Evolutionary conservation across 805 yeast genomes (phyloP), one percentile per base, ranked within the genome.

Genomic region (Zygotorulaspora chibaensis): DNA sequence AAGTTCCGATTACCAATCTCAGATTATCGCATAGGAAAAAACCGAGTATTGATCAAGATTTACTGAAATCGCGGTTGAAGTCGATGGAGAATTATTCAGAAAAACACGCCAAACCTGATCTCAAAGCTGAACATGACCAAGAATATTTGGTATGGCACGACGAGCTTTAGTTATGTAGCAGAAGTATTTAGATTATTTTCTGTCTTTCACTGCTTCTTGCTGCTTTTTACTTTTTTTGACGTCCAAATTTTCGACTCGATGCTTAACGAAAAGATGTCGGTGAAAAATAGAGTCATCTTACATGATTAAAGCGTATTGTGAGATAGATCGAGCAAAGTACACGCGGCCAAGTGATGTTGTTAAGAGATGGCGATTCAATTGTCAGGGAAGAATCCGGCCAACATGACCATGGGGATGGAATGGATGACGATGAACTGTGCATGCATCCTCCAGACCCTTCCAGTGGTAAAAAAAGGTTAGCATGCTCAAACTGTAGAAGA

Each of bases 401-500:
- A 20, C 15, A 35, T 12, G 30, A 27, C n/a, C 15, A 11, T 12
- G 42, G 28, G 12, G 18, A 25, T 12, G 36, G 9, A 33, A 10
- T 16, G 11, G 11, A 16, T 16, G 42, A 28, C 8, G 35, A 17
- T 15, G 42, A 15, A 9, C 7, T 13, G 13, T 11, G 18, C 13
- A 37, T 18, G 25, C 35, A 29, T 12, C 31, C n/a, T 12, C 37
- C 15, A 23, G 26, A 28, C n/a, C 15, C 35, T 17, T 47, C 51
- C 3, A 41, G 48, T 28, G 55, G 52, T 9, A 60, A 50, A 38
- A 62, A 59, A 47, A 47, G 68, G 28, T 47, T 66, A 34, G 67
- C 70, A 2, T 66, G 70, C 44, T 52, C 65, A 5, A 63, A 58
- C 41, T 66, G 70, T 45, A 53, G 70, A 36, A 55, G 56, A 11